phyloP scores from a whole-genome alignment of 1,284 basidiomycete species.

The Coniferiporia weirii region DNA sequence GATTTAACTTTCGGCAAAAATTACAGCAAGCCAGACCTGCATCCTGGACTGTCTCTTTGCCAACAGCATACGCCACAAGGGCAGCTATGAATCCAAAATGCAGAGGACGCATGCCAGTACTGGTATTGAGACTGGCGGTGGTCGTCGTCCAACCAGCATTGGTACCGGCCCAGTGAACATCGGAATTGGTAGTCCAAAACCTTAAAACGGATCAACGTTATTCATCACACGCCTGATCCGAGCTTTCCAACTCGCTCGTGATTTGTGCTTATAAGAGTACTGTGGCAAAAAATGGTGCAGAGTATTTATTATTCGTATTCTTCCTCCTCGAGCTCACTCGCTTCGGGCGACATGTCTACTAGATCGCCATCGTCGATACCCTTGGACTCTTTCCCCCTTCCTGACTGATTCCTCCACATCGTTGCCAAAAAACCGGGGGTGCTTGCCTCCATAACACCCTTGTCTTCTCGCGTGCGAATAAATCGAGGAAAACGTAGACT shows the following conservation, averaged over 20 bases:
- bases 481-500: constrained; percentile 90
- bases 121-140: neutral
- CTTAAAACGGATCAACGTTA: no score
- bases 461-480: constrained; percentile 77
- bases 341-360: constrained; percentile 38
- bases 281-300: no score
- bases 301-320: constrained; percentile 27
- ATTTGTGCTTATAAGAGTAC: no score
- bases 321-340: constrained; percentile 29
- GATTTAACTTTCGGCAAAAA: neutral
- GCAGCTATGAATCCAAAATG: neutral
- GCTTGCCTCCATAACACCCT: constrained; percentile 72
- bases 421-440: constrained; percentile 66
- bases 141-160: neutral
- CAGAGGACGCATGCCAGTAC: neutral
- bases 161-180: no score
- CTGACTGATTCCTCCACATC: constrained; percentile 64
- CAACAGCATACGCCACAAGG: neutral
- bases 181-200: no score
- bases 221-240: no score
- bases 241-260: no score
- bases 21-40: constrained; percentile 18
- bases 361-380: constrained; percentile 52
- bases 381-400: constrained; percentile 32
- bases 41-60: constrained; percentile 24